Evolutionary conservation across 345 rosid species (phyloP), one percentile per base, ranked within the genome.

Genomic region (Eucalyptus marginata): DNA sequence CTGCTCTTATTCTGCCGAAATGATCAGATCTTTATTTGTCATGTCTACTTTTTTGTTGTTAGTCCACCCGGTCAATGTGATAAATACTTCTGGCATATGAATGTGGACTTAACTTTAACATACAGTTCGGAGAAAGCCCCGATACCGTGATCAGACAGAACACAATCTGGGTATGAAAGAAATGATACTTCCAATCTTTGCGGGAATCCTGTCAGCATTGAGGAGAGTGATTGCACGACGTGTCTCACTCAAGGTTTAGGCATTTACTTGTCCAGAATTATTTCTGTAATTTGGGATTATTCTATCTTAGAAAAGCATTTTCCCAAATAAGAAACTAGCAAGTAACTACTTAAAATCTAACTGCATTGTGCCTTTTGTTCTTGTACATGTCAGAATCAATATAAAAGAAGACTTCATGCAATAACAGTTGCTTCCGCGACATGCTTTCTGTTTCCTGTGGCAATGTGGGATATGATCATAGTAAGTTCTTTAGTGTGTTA

Each of bases 201-300:
- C 99, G 87, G 99, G 99, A 90, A 97, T 98, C 93, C 94, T 97
- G 91, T 97, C 99, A 64, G 99, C 97, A 3, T 90, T 98, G 88
- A 96, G 98, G 92, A 95, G 99, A 90, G 99, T 98, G 91, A 97
- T 98, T 84, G 95, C 99, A 13, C 93, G 99, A 52, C 99, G 99
- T 88, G 96, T 97, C 91, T 98, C 99, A 80, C 95, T 98, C 47
- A 98, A 97, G 99, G 99, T 98, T 64, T 88, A 40, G 33, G 90
- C 90, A 49, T 91, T 46, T 56, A 54, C 62, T 81, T 59, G 49
- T 88, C 50, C 1, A 1, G 46, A 84, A 54, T 86, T 40, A 43
- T 25, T 58, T 87, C 49, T 43, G 64, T 8, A 62, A 46, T 86
- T 54, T 40, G 52, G 86, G 33, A 80, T 50, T 83, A 24, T 44